Conservation (phyloP, 2,329 filamentous ascomycete genomes). For the Lomentospora prolificans region DNA sequence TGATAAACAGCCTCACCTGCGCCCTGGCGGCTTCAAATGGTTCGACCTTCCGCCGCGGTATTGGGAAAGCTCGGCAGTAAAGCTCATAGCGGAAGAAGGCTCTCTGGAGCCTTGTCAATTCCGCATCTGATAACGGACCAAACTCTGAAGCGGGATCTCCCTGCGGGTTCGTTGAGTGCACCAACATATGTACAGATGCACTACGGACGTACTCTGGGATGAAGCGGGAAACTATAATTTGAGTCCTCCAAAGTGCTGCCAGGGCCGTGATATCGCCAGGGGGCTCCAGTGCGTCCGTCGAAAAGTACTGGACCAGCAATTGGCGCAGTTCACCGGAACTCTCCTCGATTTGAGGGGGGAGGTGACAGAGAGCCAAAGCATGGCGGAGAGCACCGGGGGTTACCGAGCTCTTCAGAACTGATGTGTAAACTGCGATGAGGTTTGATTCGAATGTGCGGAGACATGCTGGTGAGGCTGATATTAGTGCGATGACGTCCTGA, state of each 20-base stretch:
- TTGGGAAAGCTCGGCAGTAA: background rate
- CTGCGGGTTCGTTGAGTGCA: too few relatives aligned
- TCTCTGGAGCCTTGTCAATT: slow-evolving; percentile 7
- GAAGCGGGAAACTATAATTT: background rate
- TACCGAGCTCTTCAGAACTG: background rate
- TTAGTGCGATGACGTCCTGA: background rate
- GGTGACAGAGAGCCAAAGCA: background rate
- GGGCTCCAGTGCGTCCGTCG: background rate
- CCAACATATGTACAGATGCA: background rate
- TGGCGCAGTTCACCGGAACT: background rate
- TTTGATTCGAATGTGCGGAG: background rate
- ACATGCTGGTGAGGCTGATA: background rate
- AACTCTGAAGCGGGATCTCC: too few relatives aligned
- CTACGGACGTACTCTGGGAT: background rate
- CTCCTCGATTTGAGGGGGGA: background rate
- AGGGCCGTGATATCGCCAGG: background rate
- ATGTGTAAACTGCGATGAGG: background rate
- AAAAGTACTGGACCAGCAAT: background rate
- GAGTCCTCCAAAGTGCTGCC: background rate
- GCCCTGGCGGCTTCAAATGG: background rate
- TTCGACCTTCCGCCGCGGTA: background rate
- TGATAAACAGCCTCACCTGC: background rate
- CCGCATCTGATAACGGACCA: background rate
- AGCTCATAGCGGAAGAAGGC: slow-evolving; percentile 8
- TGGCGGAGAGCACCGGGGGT: background rate